A percentile compares a stretch with the other conserved stretches of the same genome.
These are phyloP conservation scores for Phyllosticta ampelicida DNA, from an alignment of 2,329 filamentous ascomycete species.

Conservation along the genomic window DNA sequence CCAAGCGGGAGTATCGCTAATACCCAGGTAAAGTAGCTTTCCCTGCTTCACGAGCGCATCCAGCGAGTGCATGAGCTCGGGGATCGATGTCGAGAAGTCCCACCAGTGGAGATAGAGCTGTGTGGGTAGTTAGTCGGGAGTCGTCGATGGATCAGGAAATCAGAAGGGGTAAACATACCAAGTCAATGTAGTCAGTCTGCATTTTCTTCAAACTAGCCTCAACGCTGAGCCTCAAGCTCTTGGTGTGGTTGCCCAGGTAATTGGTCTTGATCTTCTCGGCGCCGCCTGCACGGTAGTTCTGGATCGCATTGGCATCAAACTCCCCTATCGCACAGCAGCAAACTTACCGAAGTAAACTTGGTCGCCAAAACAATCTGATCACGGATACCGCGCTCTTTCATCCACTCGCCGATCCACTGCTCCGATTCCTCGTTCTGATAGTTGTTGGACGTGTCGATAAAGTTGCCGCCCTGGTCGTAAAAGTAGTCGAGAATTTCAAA, in stretches of 20 bases:
- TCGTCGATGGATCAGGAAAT: conserved; percentile 1
- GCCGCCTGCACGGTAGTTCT: conserved; percentile 17
- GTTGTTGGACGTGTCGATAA: conserved; percentile 36
- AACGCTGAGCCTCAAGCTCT: conserved; percentile 28
- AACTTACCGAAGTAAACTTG: conserved; percentile 24
- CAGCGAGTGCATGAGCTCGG: conserved; percentile 35
- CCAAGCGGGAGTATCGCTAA: conserved; percentile 35
- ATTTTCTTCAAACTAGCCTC: conserved; percentile 40
- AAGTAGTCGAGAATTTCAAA: conserved; percentile 58
- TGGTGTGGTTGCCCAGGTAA: conserved; percentile 32
- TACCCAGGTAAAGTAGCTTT: conserved; percentile 36
- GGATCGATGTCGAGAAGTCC: conserved; percentile 33
- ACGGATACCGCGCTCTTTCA: conserved; percentile 26
- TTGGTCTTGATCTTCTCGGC: conserved; percentile 21
- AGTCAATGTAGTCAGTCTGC: conserved; percentile 58
- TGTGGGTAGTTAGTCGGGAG: neutral
- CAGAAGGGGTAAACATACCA: conserved; percentile 9
- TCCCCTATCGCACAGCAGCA: neutral
- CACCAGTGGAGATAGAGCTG: conserved; percentile 29
- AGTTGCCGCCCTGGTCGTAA: conserved; percentile 57
- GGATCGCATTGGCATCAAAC: neutral
- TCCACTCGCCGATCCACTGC: conserved; percentile 35
- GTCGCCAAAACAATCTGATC: conserved; percentile 34
- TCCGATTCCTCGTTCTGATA: conserved; percentile 31
- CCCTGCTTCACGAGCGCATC: conserved; percentile 31